phyloP scores from a whole-genome alignment of 1,139 yeast genomes.

The Lodderomyces metapsilosis region DNA sequence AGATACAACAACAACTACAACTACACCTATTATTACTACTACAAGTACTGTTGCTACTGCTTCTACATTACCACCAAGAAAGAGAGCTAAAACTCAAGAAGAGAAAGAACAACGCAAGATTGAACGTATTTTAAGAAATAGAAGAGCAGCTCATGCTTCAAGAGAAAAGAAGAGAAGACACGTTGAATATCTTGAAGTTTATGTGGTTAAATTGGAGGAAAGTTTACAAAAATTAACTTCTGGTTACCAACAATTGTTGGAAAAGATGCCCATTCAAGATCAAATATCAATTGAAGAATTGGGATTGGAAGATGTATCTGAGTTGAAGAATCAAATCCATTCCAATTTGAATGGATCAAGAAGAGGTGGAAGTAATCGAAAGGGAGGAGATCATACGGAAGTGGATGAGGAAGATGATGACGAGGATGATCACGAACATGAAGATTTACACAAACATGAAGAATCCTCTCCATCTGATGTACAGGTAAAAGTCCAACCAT shows the following conservation, averaged over 20 bases:
- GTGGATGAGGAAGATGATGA: constrained; percentile 10
- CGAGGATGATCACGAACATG: neutral
- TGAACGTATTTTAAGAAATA: constrained; percentile 87
- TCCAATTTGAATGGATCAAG: constrained; percentile 25
- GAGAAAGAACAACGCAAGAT: constrained; percentile 96
- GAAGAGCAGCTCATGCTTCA: constrained; percentile 97
- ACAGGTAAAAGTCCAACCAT: neutral
- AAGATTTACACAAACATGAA: neutral
- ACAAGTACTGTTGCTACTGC: constrained; percentile 19
- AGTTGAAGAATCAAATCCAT: constrained; percentile 35
- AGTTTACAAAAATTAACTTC: constrained; percentile 27
- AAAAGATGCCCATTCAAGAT: constrained; percentile 10
- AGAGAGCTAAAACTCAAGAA: constrained; percentile 93
- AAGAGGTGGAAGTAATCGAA: constrained; percentile 7
- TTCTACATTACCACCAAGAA: constrained; percentile 80
- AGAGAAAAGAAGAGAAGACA: constrained; percentile 95
- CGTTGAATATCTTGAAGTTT: constrained; percentile 77
- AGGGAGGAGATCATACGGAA: constrained; percentile 12
- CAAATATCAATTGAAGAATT: constrained; percentile 17
- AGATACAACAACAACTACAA: neutral
- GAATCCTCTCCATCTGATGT: neutral
- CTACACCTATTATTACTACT: constrained; percentile 3
- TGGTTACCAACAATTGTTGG: constrained; percentile 16
- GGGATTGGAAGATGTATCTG: constrained; percentile 25
- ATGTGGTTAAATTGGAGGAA: constrained; percentile 50